These are phyloP conservation scores for Fereydounia khargensis DNA, from an alignment of 1,284 basidiomycete species.

Conservation along the genomic window DNA sequence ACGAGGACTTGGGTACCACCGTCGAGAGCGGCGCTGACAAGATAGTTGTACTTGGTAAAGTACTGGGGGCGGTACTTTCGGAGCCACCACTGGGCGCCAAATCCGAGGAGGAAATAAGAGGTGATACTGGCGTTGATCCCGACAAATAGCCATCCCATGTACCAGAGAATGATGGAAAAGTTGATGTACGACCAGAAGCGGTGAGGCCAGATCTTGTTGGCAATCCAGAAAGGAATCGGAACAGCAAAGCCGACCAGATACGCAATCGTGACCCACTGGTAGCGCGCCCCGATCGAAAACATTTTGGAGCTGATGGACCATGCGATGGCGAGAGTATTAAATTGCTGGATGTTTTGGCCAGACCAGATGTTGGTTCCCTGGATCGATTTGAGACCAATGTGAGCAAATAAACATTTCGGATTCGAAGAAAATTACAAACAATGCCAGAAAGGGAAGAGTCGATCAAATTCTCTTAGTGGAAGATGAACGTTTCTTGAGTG, in stretches of 20 bases:
- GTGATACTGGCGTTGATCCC: conserved; percentile 21
- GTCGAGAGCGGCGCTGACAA: conserved; percentile 66
- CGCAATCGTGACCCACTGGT: conserved; percentile 20
- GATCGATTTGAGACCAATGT: conserved; percentile 32
- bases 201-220: conserved; percentile 21
- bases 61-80: conserved; percentile 16
- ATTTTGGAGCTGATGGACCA: conserved; percentile 35
- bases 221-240: conserved; percentile 14
- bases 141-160: conserved; percentile 22
- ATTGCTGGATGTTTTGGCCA: conserved; percentile 28
- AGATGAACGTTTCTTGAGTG: no score
- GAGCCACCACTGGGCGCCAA: conserved; percentile 26
- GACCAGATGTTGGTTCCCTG: conserved; percentile 31
- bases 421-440: no score
- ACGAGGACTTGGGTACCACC: conserved; percentile 64
- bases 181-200: conserved; percentile 26
- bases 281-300: conserved; percentile 20
- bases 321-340: conserved; percentile 27
- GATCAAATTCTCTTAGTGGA: no score
- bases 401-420: no score
- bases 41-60: conserved; percentile 68
- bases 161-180: conserved; percentile 28
- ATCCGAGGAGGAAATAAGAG: conserved; percentile 18
- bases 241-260: conserved; percentile 15
- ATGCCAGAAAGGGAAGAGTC: no score